Base-by-base conservation (phyloP, 352 stramenopile species). In the Globisporangium nodosum region DNA sequence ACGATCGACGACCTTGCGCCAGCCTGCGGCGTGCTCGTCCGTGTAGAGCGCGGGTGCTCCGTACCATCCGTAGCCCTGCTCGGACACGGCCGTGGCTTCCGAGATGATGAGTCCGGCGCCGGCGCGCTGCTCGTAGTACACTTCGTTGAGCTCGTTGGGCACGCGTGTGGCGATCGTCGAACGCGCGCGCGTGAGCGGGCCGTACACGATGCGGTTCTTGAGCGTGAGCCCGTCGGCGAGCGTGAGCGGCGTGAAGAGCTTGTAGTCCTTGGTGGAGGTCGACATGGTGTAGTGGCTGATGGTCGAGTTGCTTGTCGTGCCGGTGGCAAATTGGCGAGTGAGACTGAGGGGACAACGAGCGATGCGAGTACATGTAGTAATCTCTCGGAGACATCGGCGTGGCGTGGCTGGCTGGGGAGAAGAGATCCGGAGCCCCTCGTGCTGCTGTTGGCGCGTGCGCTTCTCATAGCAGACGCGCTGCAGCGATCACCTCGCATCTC, bases 31-130 rank as follows among this genome's bases (percentile, higher is more conserved):
- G 33, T 37, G 33, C 33, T 37, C 33, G 33, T 37, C 33, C 33
- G 33, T 37, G 33, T 71, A 72, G 47, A 81, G 69, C n/a, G 52
- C 63, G 15, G 69, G 69, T 9, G 64, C 53, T 27, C 52, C 52
- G 27, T 64, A 47, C 45, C 65, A 69, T 12, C 24, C 47, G n/a
- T 54, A 60, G 21, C 48, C 49, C 35, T 58, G 52, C n/a, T 58
- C 52, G 12, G 52, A 58, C 21, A 58, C 40, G 20, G 52, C 52
- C 12, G 52, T 50, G 13, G 52, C 52, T 50, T 76, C 68, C 6
- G 68, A 50, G 46, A 76, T 76, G 54, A 76, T 70, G 31, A 76
- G 60, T 12, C 66, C 68, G 16, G 51, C 56, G 3, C 56, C 54
- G 6, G 62, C 66, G 21, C 67, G 56, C 31, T 70, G 58, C 18